phyloP scores from a whole-genome alignment of 352 stramenopile genomes.

The Plasmopara viticola region DNA sequence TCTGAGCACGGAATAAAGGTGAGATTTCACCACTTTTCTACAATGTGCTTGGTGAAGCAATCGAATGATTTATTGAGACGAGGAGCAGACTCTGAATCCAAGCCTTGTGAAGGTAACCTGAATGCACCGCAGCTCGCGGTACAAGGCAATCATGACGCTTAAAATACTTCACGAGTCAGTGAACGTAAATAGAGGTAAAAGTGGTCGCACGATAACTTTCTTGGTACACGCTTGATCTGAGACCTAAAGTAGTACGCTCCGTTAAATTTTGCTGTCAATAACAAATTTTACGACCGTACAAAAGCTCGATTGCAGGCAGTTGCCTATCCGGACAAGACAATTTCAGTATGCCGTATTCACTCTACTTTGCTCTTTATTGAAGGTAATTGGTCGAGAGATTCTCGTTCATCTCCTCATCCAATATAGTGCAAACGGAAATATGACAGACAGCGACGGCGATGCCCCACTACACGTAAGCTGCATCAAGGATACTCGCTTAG shows the following conservation, averaged over 20 bases:
- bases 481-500: slow-evolving; percentile 35
- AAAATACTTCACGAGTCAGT: slow-evolving; percentile 43
- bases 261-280: slow-evolving; percentile 73
- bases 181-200: slow-evolving; percentile 37
- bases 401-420: slow-evolving; percentile 49
- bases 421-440: slow-evolving; percentile 69
- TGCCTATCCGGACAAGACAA: slow-evolving; percentile 46
- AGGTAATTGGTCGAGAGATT: slow-evolving; percentile 15
- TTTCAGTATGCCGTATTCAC: slow-evolving; percentile 59
- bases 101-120: slow-evolving; percentile 25
- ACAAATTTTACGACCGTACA: slow-evolving; percentile 40
- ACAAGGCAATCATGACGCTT: slow-evolving; percentile 58
- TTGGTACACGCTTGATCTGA: slow-evolving; percentile 61
- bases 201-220: slow-evolving; percentile 31
- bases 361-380: slow-evolving; percentile 56
- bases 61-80: slow-evolving; percentile 68
- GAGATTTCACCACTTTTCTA: slow-evolving; percentile 60
- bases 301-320: slow-evolving; percentile 50
- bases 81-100: slow-evolving; percentile 44
- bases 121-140: slow-evolving; percentile 52
- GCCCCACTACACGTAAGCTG: slow-evolving; percentile 58
- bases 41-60: slow-evolving; percentile 45
- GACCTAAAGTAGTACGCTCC: slow-evolving; percentile 75
- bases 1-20: slow-evolving; percentile 58
- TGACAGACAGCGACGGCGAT: slow-evolving; percentile 64